Evolutionary conservation across 2,329 filamentous ascomycete genomes (phyloP).

Genomic region (Fusarium annulatum): DNA sequence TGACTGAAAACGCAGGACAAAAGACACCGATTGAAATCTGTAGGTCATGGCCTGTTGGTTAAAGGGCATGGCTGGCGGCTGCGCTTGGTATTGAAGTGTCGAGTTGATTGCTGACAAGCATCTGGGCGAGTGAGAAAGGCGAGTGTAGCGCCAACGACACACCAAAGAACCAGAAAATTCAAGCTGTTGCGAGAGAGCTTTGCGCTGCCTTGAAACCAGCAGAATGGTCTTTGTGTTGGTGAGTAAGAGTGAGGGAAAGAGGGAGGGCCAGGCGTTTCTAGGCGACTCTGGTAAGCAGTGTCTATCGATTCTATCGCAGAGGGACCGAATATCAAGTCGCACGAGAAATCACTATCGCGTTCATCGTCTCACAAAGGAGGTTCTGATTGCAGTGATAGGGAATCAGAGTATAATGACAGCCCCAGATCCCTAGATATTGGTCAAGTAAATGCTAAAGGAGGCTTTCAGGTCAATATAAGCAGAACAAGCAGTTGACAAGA

Average conservation of each 20-base stretch:
- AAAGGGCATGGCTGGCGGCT: slow-evolving; percentile 50
- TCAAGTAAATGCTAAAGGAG: not conserved
- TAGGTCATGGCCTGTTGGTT: slow-evolving; percentile 58
- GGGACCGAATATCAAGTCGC: slow-evolving; percentile 29
- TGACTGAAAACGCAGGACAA: slow-evolving; percentile 43
- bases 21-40: slow-evolving; percentile 41
- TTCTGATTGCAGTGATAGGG: slow-evolving; percentile 9
- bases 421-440: not conserved
- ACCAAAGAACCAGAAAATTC: slow-evolving; percentile 13
- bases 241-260: not conserved
- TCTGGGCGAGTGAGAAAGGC: slow-evolving; percentile 50
- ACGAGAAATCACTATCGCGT: slow-evolving; percentile 22
- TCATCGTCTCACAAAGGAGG: slow-evolving; percentile 18
- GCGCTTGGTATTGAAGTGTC: slow-evolving; percentile 33
- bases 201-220: slow-evolving; percentile 5
- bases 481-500: slow-evolving; percentile 3
- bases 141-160: slow-evolving; percentile 41
- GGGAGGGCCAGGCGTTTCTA: slow-evolving; percentile 1
- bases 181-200: slow-evolving; percentile 12
- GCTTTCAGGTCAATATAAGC: slow-evolving; percentile 3
- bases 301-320: slow-evolving; percentile 29
- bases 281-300: slow-evolving; percentile 11
- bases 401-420: not conserved
- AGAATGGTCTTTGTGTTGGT: not conserved
- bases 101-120: slow-evolving; percentile 50